Base-by-base conservation (phyloP, 2,329 filamentous ascomycete species). In the Fusarium sp. region DNA sequence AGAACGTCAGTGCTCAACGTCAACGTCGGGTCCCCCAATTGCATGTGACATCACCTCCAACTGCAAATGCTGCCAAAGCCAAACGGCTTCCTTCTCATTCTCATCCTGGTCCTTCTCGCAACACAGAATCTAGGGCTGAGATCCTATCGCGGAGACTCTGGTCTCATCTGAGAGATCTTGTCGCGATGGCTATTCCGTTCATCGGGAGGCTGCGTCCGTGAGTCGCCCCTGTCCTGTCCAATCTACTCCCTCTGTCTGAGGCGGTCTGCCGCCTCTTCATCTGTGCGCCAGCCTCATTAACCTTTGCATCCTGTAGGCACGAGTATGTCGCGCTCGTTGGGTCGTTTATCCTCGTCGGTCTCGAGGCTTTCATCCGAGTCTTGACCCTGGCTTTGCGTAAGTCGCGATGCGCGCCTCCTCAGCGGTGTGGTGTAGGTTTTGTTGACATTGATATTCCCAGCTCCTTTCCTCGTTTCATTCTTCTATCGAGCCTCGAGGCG, bases 251-350 rank as follows among this genome's bases (percentile, higher is more conserved):
- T 57, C 52, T 57, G 7, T 57, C 16, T 25, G 54, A 35, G 16
- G 54, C 34, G 54, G 32, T 35, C 32, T 37, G 34, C 54, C 54
- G 27, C 62, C 63, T 61, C n/a, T 61, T 39, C 41, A 45, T 61
- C 43, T 48, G 54, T 68, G 50, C 60, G 48, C 57, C 63, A 37
- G 48, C 43, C 60, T 75, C 64, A 64, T 73, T 78, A 66, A 78
- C 66, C 34, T 61, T 43, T 13, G 27, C 37, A 43, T 65, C 58
- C 6, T 66, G 69, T 74, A 95, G 93, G 83, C 89, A 89, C 83
- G 95, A 99, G 85, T 98, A 98, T 85, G 84, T 97, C 73, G 95
- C 95, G 43, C 90, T 99, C 50, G 84, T 97, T 56, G 91, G 92
- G 65, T 98, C 96, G 9, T 93, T 98, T 79, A 79, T 94, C 62